A percentile compares a stretch with the other conserved stretches of the same genome.
Evolutionary conservation across 495 filamentous ascomycete species (phyloP).

Genomic region (Acidiella bohemica): DNA sequence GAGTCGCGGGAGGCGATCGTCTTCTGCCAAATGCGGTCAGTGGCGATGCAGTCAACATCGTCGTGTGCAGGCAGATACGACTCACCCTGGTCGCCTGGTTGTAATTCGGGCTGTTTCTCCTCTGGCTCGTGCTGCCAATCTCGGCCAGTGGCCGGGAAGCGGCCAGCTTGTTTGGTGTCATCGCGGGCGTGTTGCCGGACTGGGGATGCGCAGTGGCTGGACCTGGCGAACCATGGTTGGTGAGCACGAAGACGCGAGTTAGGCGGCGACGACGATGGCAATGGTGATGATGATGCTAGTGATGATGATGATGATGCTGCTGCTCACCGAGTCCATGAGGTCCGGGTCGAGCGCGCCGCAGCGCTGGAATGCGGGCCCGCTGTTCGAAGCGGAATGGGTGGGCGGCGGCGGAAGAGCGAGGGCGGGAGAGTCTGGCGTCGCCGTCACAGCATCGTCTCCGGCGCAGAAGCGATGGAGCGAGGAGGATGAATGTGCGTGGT

Average conservation of each 20-base stretch:
- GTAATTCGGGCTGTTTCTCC: constrained; percentile 33
- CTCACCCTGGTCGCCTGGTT: constrained; percentile 30
- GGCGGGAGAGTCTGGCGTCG: too few species aligned
- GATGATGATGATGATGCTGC: not conserved
- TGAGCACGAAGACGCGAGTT: too few species aligned
- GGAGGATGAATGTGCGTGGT: not conserved
- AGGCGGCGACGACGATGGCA: too few species aligned
- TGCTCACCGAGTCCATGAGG: constrained; percentile 6
- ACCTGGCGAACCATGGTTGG: constrained; percentile 25
- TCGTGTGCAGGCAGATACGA: constrained; percentile 1
- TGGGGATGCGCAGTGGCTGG: constrained; percentile 31
- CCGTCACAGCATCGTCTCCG: too few species aligned
- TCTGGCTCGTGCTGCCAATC: constrained; percentile 26
- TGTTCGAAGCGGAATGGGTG: too few species aligned
- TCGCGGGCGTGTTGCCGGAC: constrained; percentile 14
- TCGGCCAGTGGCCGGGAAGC: constrained; percentile 28
- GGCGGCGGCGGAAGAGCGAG: too few species aligned
- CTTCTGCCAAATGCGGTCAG: constrained; percentile 18
- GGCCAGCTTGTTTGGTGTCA: constrained; percentile 24
- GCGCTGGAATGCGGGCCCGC: not conserved
- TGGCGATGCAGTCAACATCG: constrained; percentile 1
- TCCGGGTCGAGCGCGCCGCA: too few species aligned
- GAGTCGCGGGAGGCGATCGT: constrained; percentile 48
- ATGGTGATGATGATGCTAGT: too few species aligned
- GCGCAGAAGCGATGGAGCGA: too few species aligned